Evolutionary conservation across 2,329 filamentous ascomycete species (phyloP).

Genomic region (Pleurostoma richardsiae): DNA sequence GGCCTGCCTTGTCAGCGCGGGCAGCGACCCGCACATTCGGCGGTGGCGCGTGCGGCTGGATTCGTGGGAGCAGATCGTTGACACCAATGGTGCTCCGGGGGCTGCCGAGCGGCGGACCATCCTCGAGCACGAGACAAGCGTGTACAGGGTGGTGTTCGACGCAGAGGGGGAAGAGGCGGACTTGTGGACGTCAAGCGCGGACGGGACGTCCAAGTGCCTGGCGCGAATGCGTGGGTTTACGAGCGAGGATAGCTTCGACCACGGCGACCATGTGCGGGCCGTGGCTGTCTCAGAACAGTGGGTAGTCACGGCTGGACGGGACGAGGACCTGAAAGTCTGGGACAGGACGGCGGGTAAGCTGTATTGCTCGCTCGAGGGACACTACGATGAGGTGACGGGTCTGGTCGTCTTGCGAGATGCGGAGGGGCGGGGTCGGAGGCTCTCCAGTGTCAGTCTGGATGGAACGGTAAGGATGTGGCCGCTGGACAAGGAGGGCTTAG

Average conservation of each 20-base stretch:
- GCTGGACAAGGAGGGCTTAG: constrained; percentile 55
- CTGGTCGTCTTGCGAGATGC: constrained; percentile 55
- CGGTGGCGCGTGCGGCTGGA: constrained; percentile 62
- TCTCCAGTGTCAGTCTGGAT: constrained; percentile 86
- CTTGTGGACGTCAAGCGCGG: constrained; percentile 89
- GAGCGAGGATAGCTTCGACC: constrained; percentile 65
- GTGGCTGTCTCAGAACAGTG: constrained; percentile 71
- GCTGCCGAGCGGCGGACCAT: constrained; percentile 48
- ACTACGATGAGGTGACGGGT: constrained; percentile 90
- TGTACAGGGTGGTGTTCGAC: constrained; percentile 78
- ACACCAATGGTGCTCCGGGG: constrained; percentile 33
- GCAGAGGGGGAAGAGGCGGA: constrained; percentile 57
- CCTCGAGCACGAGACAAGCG: constrained; percentile 81
- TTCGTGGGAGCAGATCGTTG: constrained; percentile 48
- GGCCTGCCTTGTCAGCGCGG: constrained; percentile 68
- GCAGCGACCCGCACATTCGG: constrained; percentile 74
- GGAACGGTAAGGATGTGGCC: constrained; percentile 84
- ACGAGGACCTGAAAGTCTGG: constrained; percentile 92
- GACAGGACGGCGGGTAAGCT: constrained; percentile 68
- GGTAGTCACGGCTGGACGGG: constrained; percentile 82
- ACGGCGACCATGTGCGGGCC: constrained; percentile 87
- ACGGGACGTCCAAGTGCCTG: constrained; percentile 81
- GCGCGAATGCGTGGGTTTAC: constrained; percentile 64
- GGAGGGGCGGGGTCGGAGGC: constrained; percentile 32
- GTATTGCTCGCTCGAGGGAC: constrained; percentile 70